Evolutionary conservation across 2,329 filamentous ascomycete species (phyloP), one percentile per base, ranked within the genome.

Genomic region (Apiospora sp.): DNA sequence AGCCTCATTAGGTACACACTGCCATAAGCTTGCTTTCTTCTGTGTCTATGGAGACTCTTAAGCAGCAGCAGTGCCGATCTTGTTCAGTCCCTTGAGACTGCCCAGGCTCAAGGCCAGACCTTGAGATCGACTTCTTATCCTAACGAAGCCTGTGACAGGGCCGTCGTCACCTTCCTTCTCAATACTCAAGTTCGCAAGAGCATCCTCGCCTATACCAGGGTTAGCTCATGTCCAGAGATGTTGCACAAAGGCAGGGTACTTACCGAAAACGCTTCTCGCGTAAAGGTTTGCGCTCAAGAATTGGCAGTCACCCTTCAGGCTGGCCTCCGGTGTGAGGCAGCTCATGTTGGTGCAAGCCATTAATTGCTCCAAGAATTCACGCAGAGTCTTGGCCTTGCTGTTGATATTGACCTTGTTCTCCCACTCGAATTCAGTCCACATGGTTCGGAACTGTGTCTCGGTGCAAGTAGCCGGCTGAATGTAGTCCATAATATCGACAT

Each of bases 331-430:
- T 8, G 96, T 99, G 79, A 99, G 86, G 83, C 96, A 99, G 82
- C 92, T 96, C 96, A 99, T 99, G 84, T 99, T 98, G 71, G 96
- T 99, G 82, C 93, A 96, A 74, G 95, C 94, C 96, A 98, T 98
- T 74, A 99, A 87, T 82, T 97, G 93, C 77, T 94, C 92, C 75
- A 99, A 86, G 90, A 99, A 99, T 27, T 97, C 94, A 69, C 96
- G 91, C 74, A 99, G 87, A 41, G 91, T 93, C 87, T 96, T 97
- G 77, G 94, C 94, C 88, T 98, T 98, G 75, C 94, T 97, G 85
- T 98, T 98, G 86, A 99, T 98, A 86, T 99, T 99, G 83, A 99
- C 96, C 90, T 99, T 99, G 87, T 99, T 99, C 88, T 99, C 96
- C 96, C 96, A 99, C 82, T 99, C 96, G 77, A 99, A 99, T 82